Percentiles rank a stretch among this genome's conserved stretches.
These are phyloP conservation scores for Pythium guiyangense DNA, from an alignment of 352 stramenopile genomes.

Conservation along the genomic window DNA sequence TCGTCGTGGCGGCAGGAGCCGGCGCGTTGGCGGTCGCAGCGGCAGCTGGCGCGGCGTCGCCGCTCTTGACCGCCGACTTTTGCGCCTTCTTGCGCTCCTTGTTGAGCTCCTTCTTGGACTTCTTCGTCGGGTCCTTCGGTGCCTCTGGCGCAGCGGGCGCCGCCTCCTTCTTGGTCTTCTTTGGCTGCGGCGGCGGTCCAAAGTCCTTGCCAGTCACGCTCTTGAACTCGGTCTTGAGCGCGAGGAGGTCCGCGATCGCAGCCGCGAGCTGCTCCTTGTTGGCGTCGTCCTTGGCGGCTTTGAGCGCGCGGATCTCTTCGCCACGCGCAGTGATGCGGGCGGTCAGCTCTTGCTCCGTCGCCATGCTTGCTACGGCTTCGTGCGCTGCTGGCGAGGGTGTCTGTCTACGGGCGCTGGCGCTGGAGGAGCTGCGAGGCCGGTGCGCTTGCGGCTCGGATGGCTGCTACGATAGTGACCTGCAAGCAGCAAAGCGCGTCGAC, in stretches of 20 bases:
- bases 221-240: slow-evolving; percentile 80
- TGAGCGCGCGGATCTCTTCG: slow-evolving; percentile 68
- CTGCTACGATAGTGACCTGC: too few relatives aligned
- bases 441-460: too few relatives aligned
- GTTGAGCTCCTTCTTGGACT: slow-evolving; percentile 88
- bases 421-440: too few relatives aligned
- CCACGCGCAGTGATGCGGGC: slow-evolving; percentile 60
- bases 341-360: slow-evolving; percentile 51
- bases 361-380: slow-evolving; percentile 25
- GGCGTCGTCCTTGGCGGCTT: slow-evolving; percentile 44
- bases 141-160: slow-evolving; percentile 11
- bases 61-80: slow-evolving; percentile 67
- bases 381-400: too few relatives aligned
- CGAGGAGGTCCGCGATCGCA: slow-evolving; percentile 51
- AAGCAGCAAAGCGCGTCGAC: too few relatives aligned
- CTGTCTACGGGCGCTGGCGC: too few relatives aligned
- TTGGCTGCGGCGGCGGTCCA: slow-evolving; percentile 52
- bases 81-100: slow-evolving; percentile 87
- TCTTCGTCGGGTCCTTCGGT: slow-evolving; percentile 49
- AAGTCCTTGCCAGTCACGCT: slow-evolving; percentile 68
- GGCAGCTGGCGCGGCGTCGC: slow-evolving; percentile 17
- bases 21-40: slow-evolving; percentile 5
- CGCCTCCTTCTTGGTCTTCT: slow-evolving; percentile 53
- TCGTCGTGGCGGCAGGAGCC: slow-evolving; percentile 3
- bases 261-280: slow-evolving; percentile 46